phyloP scores from a whole-genome alignment of 2,329 filamentous ascomycete genomes.

The Alternaria triticina region DNA sequence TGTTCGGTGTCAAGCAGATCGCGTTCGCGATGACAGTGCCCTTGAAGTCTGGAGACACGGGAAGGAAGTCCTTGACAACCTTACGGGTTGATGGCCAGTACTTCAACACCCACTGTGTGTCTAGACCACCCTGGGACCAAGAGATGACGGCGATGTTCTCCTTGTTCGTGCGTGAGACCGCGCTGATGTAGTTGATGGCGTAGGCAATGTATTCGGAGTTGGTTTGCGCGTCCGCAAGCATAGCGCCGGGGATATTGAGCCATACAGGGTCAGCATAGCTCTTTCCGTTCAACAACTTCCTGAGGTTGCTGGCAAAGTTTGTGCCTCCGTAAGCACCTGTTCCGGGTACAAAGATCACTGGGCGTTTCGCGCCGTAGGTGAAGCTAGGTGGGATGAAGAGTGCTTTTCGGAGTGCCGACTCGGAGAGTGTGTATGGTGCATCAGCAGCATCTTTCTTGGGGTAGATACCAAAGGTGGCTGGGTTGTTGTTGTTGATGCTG shows the following conservation, averaged over 20 bases:
- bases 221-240: slow-evolving; percentile 57
- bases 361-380: slow-evolving; percentile 51
- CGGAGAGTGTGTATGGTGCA: slow-evolving; percentile 57
- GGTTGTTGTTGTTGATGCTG: slow-evolving; percentile 32
- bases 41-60: slow-evolving; percentile 61
- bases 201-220: slow-evolving; percentile 65
- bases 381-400: slow-evolving; percentile 61
- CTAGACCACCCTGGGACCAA: slow-evolving; percentile 63
- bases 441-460: slow-evolving; percentile 51
- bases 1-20: slow-evolving; percentile 23
- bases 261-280: slow-evolving; percentile 52
- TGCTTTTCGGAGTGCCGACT: slow-evolving; percentile 56
- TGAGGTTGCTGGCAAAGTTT: slow-evolving; percentile 57
- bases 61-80: slow-evolving; percentile 58
- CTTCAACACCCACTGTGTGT: slow-evolving; percentile 64
- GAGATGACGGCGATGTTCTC: slow-evolving; percentile 26
- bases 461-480: slow-evolving; percentile 39
- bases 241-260: slow-evolving; percentile 60
- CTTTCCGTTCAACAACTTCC: slow-evolving; percentile 52
- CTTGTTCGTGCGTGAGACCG: slow-evolving; percentile 42
- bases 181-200: slow-evolving; percentile 61
- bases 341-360: slow-evolving; percentile 61
- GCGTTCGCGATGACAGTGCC: slow-evolving; percentile 52
- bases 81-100: slow-evolving; percentile 61
- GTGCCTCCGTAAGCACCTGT: slow-evolving; percentile 58